These are phyloP conservation scores for Candida multigemmis DNA, from an alignment of 805 yeast species.

Conservation along the genomic window DNA sequence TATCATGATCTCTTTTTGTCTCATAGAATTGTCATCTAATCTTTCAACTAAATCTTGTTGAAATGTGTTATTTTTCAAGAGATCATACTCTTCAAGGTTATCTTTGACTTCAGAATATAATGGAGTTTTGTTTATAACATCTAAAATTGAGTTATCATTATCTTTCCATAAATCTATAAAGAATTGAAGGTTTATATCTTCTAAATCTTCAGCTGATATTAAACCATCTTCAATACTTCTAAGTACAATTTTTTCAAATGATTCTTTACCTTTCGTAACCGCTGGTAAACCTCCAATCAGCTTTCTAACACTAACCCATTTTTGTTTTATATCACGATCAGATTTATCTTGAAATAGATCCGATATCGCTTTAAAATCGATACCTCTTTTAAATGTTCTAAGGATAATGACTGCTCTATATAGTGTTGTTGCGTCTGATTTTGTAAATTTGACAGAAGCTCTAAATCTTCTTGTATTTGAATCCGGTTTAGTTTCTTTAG, in stretches of 20 bases:
- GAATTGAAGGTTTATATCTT: slow-evolving; percentile 38
- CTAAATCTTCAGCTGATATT: slow-evolving; percentile 41
- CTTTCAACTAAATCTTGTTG: slow-evolving; percentile 27
- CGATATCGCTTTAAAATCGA: slow-evolving; percentile 60
- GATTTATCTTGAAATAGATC: slow-evolving; percentile 32
- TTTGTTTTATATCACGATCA: slow-evolving; percentile 41
- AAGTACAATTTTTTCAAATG: slow-evolving; percentile 62
- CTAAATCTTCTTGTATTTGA: slow-evolving; percentile 7
- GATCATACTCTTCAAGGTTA: slow-evolving; percentile 37
- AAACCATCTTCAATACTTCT: slow-evolving; percentile 48
- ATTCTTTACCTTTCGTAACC: slow-evolving; percentile 50
- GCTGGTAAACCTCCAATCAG: slow-evolving; percentile 35
- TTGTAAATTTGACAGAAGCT: slow-evolving; percentile 16
- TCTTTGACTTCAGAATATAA: slow-evolving; percentile 34
- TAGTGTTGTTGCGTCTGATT: slow-evolving; percentile 43
- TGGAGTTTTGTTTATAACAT: slow-evolving; percentile 21
- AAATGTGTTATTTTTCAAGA: slow-evolving; percentile 4
- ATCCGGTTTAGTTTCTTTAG: slow-evolving; percentile 1
- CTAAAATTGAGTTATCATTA: slow-evolving; percentile 29
- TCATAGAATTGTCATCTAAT: slow-evolving; percentile 53
- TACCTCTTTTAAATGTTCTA: slow-evolving; percentile 49
- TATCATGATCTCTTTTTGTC: slow-evolving; percentile 55
- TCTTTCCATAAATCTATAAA: slow-evolving; percentile 62
- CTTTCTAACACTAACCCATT: slow-evolving; percentile 64
- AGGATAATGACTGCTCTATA: slow-evolving; percentile 61